phyloP scores from a whole-genome alignment of 2,329 filamentous ascomycete genomes.

The Dothideomycetes sp. region DNA sequence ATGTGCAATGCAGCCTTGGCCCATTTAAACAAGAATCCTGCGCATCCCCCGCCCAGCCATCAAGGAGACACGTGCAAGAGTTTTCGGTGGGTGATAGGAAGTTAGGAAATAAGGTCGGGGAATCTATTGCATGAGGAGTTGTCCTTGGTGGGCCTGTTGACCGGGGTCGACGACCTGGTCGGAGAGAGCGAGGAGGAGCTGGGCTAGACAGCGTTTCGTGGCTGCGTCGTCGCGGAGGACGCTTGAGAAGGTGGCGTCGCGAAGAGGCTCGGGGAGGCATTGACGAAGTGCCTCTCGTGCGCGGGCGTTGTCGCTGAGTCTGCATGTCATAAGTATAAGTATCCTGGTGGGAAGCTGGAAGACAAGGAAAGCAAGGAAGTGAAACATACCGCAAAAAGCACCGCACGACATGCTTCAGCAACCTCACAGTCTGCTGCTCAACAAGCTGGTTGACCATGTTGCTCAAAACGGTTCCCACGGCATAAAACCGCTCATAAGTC shows the following conservation, averaged over 20 bases:
- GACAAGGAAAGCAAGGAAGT: constrained; percentile 2
- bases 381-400: constrained; percentile 78
- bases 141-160: constrained; percentile 6
- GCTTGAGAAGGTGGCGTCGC: constrained; percentile 92
- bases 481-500: constrained; percentile 97
- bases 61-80: too few species aligned
- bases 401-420: constrained; percentile 94
- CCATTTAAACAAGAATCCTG: too few species aligned
- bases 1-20: too few species aligned
- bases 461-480: constrained; percentile 90
- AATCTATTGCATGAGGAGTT: constrained; percentile 1
- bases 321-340: constrained; percentile 26
- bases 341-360: background rate
- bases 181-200: constrained; percentile 89
- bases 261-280: constrained; percentile 95
- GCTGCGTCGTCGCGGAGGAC: constrained; percentile 94
- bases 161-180: constrained; percentile 38
- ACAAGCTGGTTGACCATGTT: constrained; percentile 98
- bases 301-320: constrained; percentile 88
- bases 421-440: constrained; percentile 88
- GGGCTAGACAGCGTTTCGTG: constrained; percentile 94
- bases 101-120: too few species aligned
- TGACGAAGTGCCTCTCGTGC: constrained; percentile 90
- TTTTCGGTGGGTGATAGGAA: too few species aligned
- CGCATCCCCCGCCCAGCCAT: too few species aligned